Conservation (phyloP, 2,329 filamentous ascomycete genomes). For the Lithohypha guttulata region DNA sequence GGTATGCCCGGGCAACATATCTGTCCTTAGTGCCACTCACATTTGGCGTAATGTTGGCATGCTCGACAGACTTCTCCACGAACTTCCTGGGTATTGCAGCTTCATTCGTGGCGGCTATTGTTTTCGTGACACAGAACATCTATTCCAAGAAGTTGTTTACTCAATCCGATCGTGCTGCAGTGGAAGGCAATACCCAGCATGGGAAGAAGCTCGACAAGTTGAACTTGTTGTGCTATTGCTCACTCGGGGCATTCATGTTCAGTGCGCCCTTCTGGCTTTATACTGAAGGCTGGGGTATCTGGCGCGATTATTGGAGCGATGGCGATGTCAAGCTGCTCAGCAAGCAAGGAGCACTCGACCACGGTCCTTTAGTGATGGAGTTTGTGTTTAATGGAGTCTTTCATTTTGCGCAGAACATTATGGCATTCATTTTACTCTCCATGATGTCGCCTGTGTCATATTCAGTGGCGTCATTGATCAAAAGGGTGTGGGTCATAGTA, state of each 20-base stretch:
- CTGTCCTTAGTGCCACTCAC: constrained; percentile 84
- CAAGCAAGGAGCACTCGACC: constrained; percentile 61
- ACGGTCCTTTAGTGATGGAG: constrained; percentile 57
- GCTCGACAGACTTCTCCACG: constrained; percentile 79
- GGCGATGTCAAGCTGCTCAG: constrained; percentile 67
- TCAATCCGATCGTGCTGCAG: constrained; percentile 75
- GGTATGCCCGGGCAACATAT: constrained; percentile 79
- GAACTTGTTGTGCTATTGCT: constrained; percentile 95
- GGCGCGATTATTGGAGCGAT: constrained; percentile 69
- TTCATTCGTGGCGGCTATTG: constrained; percentile 77
- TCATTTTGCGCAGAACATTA: constrained; percentile 91
- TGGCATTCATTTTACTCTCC: constrained; percentile 84
- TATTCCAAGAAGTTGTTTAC: constrained; percentile 98
- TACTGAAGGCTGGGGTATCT: constrained; percentile 68
- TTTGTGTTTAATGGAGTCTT: constrained; percentile 96
- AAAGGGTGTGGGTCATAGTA: constrained; percentile 92
- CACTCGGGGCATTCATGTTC: constrained; percentile 77
- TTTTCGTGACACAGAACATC: constrained; percentile 97
- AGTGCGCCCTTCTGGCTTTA: constrained; percentile 89
- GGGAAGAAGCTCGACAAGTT: constrained; percentile 87
- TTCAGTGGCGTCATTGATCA: constrained; percentile 89
- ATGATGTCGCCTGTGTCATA: constrained; percentile 95
- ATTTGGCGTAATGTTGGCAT: constrained; percentile 88
- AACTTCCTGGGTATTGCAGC: constrained; percentile 85
- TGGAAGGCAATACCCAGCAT: constrained; percentile 52